Percentiles rank a stretch among this genome's conserved stretches.
phyloP scores from a whole-genome alignment of 1,139 yeast species.

The Magnusiomyces suaveolens region DNA sequence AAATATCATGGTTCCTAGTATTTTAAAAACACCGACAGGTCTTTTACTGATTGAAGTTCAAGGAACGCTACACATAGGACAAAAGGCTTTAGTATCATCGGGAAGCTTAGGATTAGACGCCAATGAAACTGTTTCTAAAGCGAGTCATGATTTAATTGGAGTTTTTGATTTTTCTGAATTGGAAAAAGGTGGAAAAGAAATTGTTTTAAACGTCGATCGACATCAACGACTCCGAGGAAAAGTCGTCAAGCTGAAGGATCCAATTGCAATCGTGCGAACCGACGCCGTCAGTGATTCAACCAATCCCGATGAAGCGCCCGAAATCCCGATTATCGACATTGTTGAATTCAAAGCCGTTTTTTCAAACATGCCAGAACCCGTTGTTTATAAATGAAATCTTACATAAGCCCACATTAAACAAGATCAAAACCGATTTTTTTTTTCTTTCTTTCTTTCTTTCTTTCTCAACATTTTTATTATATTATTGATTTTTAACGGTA shows the following conservation, averaged over 20 bases:
- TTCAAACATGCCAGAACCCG: constrained; percentile 31
- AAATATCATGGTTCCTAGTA: constrained; percentile 18
- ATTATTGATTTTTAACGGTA: too few relatives aligned
- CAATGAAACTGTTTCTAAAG: constrained; percentile 5
- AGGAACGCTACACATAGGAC: constrained; percentile 28
- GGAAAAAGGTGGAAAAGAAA: constrained; percentile 20
- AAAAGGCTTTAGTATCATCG: constrained; percentile 17
- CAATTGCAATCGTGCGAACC: constrained; percentile 28
- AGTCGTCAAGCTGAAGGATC: constrained; percentile 27
- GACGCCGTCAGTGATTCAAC: constrained; percentile 9
- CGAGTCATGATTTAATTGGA: constrained; percentile 16
- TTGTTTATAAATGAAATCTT: constrained; percentile 15
- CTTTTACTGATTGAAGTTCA: constrained; percentile 29
- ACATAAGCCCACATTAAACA: too few relatives aligned
- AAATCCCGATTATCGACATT: constrained; percentile 25
- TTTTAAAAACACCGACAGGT: constrained; percentile 28
- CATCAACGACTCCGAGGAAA: constrained; percentile 32
- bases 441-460: too few relatives aligned
- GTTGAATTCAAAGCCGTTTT: constrained; percentile 29
- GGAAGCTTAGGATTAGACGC: constrained; percentile 10
- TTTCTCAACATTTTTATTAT: too few relatives aligned
- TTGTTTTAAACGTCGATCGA: constrained; percentile 27
- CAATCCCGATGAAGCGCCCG: constrained; percentile 16
- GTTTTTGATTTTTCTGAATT: constrained; percentile 21
- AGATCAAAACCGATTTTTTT: too few relatives aligned